These are phyloP conservation scores for Neoboletus magnificus DNA, from an alignment of 768 basidiomycete species.

Conservation along the genomic window DNA sequence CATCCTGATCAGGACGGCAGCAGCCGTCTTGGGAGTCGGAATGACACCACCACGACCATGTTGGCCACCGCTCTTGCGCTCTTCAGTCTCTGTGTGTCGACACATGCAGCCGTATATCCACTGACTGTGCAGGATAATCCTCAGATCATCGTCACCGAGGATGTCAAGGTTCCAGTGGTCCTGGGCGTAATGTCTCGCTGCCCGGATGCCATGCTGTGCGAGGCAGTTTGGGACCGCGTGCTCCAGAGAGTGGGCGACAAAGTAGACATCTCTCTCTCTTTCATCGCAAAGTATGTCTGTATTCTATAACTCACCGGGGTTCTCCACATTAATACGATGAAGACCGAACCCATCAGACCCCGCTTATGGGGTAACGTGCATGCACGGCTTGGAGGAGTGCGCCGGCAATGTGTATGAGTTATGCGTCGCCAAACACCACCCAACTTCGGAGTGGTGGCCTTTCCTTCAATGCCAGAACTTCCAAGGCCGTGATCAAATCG, in stretches of 20 bases:
- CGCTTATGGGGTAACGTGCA: slow-evolving; percentile 77
- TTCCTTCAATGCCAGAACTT: slow-evolving; percentile 82
- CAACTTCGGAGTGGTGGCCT: slow-evolving; percentile 68
- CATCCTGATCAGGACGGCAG: slow-evolving; percentile 10
- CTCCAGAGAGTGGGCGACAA: slow-evolving; percentile 58
- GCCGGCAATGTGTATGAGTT: slow-evolving; percentile 87
- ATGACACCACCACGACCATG: slow-evolving; percentile 23
- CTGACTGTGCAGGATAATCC: slow-evolving; percentile 22
- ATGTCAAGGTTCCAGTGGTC: slow-evolving; percentile 47
- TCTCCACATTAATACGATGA: slow-evolving; percentile 9
- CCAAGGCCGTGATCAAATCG: slow-evolving; percentile 57
- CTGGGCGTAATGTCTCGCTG: slow-evolving; percentile 69
- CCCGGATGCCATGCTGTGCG: slow-evolving; percentile 82
- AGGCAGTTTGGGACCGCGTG: slow-evolving; percentile 71
- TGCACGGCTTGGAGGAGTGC: slow-evolving; percentile 80
- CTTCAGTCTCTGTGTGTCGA: slow-evolving; percentile 12
- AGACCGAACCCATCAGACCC: slow-evolving; percentile 64
- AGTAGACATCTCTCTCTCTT: slow-evolving; percentile 66
- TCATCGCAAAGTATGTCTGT: slow-evolving; percentile 65
- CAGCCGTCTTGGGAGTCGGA: background rate
- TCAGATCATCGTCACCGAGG: slow-evolving; percentile 9
- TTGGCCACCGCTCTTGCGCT: slow-evolving; percentile 13
- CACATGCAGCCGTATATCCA: slow-evolving; percentile 13
- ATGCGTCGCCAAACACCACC: slow-evolving; percentile 64
- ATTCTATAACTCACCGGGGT: slow-evolving; percentile 1